These are phyloP conservation scores for Boeremia lycopersici DNA, from an alignment of 2,329 filamentous ascomycete species.

Conservation along the genomic window DNA sequence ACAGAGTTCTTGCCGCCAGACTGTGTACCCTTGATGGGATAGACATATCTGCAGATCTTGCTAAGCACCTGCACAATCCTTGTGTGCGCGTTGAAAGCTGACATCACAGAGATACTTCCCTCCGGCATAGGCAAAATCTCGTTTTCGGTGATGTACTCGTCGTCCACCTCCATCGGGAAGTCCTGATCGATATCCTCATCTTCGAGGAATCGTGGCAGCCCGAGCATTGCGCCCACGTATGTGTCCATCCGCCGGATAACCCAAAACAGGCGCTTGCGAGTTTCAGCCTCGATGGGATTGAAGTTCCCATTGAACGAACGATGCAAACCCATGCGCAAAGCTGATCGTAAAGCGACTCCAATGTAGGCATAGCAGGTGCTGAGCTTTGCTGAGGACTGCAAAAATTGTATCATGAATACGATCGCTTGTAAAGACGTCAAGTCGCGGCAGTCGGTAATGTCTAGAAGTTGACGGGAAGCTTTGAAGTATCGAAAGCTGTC, in stretches of 20 bases:
- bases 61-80: slow-evolving; percentile 62
- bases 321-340: slow-evolving; percentile 58
- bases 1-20: slow-evolving; percentile 48
- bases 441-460: slow-evolving; percentile 60
- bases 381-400: slow-evolving; percentile 59
- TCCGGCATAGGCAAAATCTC: slow-evolving; percentile 61
- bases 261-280: slow-evolving; percentile 59
- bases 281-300: slow-evolving; percentile 56
- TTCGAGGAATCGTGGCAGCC: slow-evolving; percentile 55
- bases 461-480: slow-evolving; percentile 55
- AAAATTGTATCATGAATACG: slow-evolving; percentile 60
- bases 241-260: slow-evolving; percentile 58
- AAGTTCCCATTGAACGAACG: slow-evolving; percentile 55
- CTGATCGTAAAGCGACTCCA: slow-evolving; percentile 57
- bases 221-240: slow-evolving; percentile 59
- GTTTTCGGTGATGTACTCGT: slow-evolving; percentile 57
- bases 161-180: slow-evolving; percentile 54
- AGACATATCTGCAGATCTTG: slow-evolving; percentile 68
- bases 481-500: slow-evolving; percentile 56
- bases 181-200: slow-evolving; percentile 59
- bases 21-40: slow-evolving; percentile 62
- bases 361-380: slow-evolving; percentile 61
- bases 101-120: slow-evolving; percentile 62
- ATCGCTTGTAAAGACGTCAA: slow-evolving; percentile 58
- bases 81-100: slow-evolving; percentile 66